Evolutionary conservation across 2,329 filamentous ascomycete genomes (phyloP).

Genomic region (Verticillium alfalfae): DNA sequence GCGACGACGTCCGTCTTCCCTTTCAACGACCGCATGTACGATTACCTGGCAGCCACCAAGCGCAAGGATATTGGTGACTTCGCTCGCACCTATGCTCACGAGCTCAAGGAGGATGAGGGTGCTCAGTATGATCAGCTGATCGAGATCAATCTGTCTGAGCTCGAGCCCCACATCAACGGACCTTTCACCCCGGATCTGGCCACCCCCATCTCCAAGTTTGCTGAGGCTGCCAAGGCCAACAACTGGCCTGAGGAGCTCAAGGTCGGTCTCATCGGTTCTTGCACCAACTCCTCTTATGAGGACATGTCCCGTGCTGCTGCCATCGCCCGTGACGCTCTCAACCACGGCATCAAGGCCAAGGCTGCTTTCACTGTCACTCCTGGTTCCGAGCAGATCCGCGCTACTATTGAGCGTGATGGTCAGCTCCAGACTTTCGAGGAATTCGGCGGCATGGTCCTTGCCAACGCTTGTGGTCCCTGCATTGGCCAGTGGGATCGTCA

Average conservation of each 20-base stretch:
- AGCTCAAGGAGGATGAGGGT: slow-evolving; percentile 82
- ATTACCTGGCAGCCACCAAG: slow-evolving; percentile 91
- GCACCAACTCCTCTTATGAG: slow-evolving; percentile 84
- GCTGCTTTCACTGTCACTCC: slow-evolving; percentile 90
- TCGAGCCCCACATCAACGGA: slow-evolving; percentile 98
- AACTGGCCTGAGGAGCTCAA: slow-evolving; percentile 95
- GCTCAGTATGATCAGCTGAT: slow-evolving; percentile 94
- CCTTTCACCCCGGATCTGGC: slow-evolving; percentile 98
- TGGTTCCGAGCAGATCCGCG: slow-evolving; percentile 93
- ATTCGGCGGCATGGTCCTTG: slow-evolving; percentile 89
- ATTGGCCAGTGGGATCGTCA: slow-evolving; percentile 93
- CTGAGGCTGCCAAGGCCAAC: slow-evolving; percentile 88
- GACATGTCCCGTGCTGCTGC: slow-evolving; percentile 93
- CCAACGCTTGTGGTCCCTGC: slow-evolving; percentile 90
- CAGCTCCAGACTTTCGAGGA: slow-evolving; percentile 94
- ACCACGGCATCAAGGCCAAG: slow-evolving; percentile 93
- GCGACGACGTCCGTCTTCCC: slow-evolving; percentile 94
- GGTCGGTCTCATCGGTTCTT: slow-evolving; percentile 94
- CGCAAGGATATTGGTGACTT: slow-evolving; percentile 87
- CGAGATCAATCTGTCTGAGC: slow-evolving; percentile 89
- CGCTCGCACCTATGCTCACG: slow-evolving; percentile 74
- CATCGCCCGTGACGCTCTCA: slow-evolving; percentile 84
- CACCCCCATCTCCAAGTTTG: slow-evolving; percentile 96
- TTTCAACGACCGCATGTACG: slow-evolving; percentile 97
- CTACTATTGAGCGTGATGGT: slow-evolving; percentile 85